Percentiles rank a stretch among this genome's conserved stretches.
These are phyloP conservation scores for Beauveria bassiana DNA, from an alignment of 2,329 filamentous ascomycete genomes.

Conservation along the genomic window DNA sequence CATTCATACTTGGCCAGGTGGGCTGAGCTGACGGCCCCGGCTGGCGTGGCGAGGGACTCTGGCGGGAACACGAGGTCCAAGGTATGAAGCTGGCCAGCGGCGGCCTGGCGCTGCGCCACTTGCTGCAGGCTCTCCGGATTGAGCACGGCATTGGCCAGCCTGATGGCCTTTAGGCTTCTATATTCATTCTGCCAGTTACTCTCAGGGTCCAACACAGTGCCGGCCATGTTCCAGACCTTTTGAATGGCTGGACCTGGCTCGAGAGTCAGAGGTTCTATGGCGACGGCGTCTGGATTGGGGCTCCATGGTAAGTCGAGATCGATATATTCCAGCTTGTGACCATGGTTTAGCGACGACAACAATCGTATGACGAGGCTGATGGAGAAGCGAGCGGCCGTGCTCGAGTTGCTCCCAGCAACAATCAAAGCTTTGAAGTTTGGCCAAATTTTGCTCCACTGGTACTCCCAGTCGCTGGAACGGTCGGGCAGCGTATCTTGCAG, in stretches of 20 bases:
- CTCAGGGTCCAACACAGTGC: conserved; percentile 3
- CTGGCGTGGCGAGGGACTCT: conserved; percentile 15
- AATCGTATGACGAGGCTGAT: neutral
- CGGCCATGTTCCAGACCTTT: conserved; percentile 7
- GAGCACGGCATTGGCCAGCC: conserved; percentile 20
- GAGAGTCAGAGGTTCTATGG: conserved; percentile 5
- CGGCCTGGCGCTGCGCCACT: conserved; percentile 20
- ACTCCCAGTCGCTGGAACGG: conserved; percentile 6
- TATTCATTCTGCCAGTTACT: conserved; percentile 7
- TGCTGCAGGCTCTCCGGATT: conserved; percentile 18
- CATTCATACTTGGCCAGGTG: conserved; percentile 27
- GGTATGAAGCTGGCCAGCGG: conserved; percentile 22
- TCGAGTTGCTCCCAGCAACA: conserved; percentile 16
- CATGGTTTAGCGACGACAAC: conserved; percentile 22
- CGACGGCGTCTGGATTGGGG: neutral
- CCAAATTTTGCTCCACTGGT: conserved; percentile 21
- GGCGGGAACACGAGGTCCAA: conserved; percentile 30
- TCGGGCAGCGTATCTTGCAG: conserved; percentile 21
- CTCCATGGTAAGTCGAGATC: conserved; percentile 23
- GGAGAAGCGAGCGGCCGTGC: conserved; percentile 8
- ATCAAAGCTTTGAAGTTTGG: conserved; percentile 23
- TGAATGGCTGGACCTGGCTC: conserved; percentile 2
- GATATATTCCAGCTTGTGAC: conserved; percentile 21
- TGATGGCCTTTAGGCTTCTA: conserved; percentile 14
- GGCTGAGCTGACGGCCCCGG: conserved; percentile 20